Percentiles rank a stretch among this genome's conserved stretches.
Evolutionary conservation across 768 basidiomycete genomes (phyloP).

Genomic region (Tephrocybe sp.): DNA sequence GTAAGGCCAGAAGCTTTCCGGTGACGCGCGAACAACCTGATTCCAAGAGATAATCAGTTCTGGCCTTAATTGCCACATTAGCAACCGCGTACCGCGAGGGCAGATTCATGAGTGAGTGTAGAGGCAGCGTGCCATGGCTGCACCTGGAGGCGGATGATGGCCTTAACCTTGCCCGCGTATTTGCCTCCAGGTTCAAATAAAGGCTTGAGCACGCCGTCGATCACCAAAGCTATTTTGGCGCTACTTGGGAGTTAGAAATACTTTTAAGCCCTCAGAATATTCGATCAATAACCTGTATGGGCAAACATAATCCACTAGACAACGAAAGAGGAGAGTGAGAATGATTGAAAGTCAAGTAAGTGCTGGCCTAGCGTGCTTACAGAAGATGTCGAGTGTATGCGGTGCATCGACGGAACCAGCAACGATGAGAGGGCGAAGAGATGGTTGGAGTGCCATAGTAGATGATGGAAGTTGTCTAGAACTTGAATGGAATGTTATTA

Average conservation of each 20-base stretch:
- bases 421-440: slow-evolving; percentile 62
- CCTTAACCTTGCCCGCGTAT: slow-evolving; percentile 74
- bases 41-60: background rate
- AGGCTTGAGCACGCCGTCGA: slow-evolving; percentile 63
- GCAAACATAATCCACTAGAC: slow-evolving; percentile 82
- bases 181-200: slow-evolving; percentile 55
- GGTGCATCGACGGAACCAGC: slow-evolving; percentile 60
- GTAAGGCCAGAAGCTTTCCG: slow-evolving; percentile 81
- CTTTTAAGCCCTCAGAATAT: too few species aligned
- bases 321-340: background rate
- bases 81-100: slow-evolving; percentile 58
- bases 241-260: too few species aligned
- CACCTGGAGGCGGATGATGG: slow-evolving; percentile 68
- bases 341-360: too few species aligned
- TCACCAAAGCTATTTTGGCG: slow-evolving; percentile 58
- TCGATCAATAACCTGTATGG: slow-evolving; percentile 81
- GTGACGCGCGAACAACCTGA: slow-evolving; percentile 68
- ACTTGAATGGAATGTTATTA: background rate
- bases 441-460: slow-evolving; percentile 80
- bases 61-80: background rate
- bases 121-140: slow-evolving; percentile 84
- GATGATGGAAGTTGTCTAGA: background rate
- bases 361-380: slow-evolving; percentile 39
- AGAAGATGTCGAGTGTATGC: slow-evolving; percentile 79
- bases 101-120: slow-evolving; percentile 79